Base-by-base conservation (phyloP, 2,329 filamentous ascomycete species). In the Ceratocystis variospora region DNA sequence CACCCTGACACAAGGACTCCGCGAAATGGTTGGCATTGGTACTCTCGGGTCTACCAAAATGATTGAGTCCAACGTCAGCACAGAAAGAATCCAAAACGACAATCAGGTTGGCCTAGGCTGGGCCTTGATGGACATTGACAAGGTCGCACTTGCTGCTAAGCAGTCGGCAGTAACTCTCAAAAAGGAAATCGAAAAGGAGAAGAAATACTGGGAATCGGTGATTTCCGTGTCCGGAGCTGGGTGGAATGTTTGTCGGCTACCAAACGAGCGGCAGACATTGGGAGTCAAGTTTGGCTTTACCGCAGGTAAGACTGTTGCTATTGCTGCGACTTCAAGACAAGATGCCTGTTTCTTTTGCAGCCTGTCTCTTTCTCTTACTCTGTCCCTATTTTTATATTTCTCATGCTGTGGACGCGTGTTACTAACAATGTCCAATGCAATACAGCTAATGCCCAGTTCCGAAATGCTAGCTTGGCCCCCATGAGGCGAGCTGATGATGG, bases 281-380 rank as follows among this genome's bases (percentile, higher is more conserved):
- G 91, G 88, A 22, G 93, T 97, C 45, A 86, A 89, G 69, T 96
- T 93, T 75, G 94, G 93, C 6, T 96, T 96, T 72, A 81, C 87
- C 12, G 93, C 96, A 78, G 82, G 82, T 82, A 75, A 70, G 17
- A 17, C 62, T 44, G 17, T 10, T 37, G 8, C 22, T 61, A 70
- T 41, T 74, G 37, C 10, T 41, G 12, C 10, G 37, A 41, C 37
- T 41, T 1, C 1, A 41, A 41, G 10, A 41, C 22, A 28, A 15
- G 25, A 5, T 53, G 22, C 48, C 2, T 28, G 8, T 17, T 53
- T 12, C 48, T 28, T 28, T 53, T 41, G 37, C 12, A 41, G 10
- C 19, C 37, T 41, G 10, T 41, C 37, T 41, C 12, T 41, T 41
- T 41, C 10, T 41, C 3, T 41, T 15, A 4, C 37, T 41, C 37